These are phyloP conservation scores for Aphelidium insulamus DNA, from an alignment of 371 early-diverging fungal species.

Conservation along the genomic window DNA sequence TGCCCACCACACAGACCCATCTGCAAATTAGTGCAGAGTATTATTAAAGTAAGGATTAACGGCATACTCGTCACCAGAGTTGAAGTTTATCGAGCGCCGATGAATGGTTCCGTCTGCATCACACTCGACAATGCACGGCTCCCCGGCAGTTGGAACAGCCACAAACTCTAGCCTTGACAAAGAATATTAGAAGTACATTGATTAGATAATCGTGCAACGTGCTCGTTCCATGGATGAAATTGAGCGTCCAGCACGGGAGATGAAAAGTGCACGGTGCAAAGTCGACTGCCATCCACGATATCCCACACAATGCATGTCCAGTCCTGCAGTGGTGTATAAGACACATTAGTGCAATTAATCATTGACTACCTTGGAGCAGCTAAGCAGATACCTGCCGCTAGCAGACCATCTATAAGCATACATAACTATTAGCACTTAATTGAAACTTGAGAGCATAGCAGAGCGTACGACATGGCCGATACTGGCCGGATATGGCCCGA, in stretches of 20 bases:
- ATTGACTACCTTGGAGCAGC: constrained; percentile 36
- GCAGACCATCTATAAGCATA: constrained; percentile 30
- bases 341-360: too few species aligned
- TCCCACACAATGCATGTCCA: constrained; percentile 83
- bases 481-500: neutral
- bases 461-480: neutral
- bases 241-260: constrained; percentile 34
- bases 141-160: constrained; percentile 19
- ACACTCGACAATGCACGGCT: constrained; percentile 17
- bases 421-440: neutral
- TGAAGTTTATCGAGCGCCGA: constrained; percentile 4
- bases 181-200: neutral
- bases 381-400: constrained; percentile 38
- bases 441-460: neutral
- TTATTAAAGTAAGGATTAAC: neutral
- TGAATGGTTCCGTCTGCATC: constrained; percentile 2
- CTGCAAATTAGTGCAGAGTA: neutral
- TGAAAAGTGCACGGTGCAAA: constrained; percentile 32
- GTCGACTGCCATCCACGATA: constrained; percentile 23
- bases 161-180: constrained; percentile 20
- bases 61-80: constrained; percentile 1
- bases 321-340: too few species aligned
- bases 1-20: neutral
- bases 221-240: constrained; percentile 46
- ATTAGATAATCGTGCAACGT: constrained; percentile 3